Evolutionary conservation across 805 yeast genomes (phyloP).

Genomic region (Yarrowia sp.): DNA sequence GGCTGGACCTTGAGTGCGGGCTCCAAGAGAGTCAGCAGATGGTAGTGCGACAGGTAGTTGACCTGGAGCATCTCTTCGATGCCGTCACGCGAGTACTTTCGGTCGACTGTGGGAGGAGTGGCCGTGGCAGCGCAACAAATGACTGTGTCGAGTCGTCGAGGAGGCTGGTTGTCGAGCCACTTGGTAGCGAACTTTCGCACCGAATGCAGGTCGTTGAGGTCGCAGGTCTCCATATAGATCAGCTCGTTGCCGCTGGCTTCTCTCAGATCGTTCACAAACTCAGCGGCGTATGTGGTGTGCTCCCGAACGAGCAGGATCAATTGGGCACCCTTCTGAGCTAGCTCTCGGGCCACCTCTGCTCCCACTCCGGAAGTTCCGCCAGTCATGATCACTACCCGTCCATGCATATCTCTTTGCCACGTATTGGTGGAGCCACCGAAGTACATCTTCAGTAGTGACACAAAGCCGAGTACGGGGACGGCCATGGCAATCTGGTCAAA

Average conservation of each 20-base stretch:
- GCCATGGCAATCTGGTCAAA: slow-evolving; percentile 53
- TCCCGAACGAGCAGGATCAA: slow-evolving; percentile 54
- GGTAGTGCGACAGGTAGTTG: slow-evolving; percentile 79
- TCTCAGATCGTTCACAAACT: slow-evolving; percentile 75
- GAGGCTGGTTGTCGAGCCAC: slow-evolving; percentile 90
- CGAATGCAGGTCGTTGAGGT: slow-evolving; percentile 67
- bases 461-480: not conserved
- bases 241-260: slow-evolving; percentile 64
- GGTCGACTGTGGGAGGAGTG: slow-evolving; percentile 63
- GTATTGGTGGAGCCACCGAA: slow-evolving; percentile 78
- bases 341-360: slow-evolving; percentile 3
- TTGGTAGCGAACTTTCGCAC: slow-evolving; percentile 87
- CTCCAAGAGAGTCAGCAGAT: slow-evolving; percentile 71
- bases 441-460: slow-evolving; percentile 54
- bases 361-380: slow-evolving; percentile 24
- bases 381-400: slow-evolving; percentile 22
- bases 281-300: slow-evolving; percentile 53
- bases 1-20: slow-evolving; percentile 89
- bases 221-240: slow-evolving; percentile 90
- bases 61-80: slow-evolving; percentile 80
- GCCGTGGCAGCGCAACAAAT: slow-evolving; percentile 84
- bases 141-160: slow-evolving; percentile 87
- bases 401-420: slow-evolving; percentile 87
- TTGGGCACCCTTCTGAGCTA: slow-evolving; percentile 22
- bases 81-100: slow-evolving; percentile 75